These are phyloP conservation scores for Alternaria alternata DNA, from an alignment of 2,329 filamentous ascomycete species.

Conservation along the genomic window DNA sequence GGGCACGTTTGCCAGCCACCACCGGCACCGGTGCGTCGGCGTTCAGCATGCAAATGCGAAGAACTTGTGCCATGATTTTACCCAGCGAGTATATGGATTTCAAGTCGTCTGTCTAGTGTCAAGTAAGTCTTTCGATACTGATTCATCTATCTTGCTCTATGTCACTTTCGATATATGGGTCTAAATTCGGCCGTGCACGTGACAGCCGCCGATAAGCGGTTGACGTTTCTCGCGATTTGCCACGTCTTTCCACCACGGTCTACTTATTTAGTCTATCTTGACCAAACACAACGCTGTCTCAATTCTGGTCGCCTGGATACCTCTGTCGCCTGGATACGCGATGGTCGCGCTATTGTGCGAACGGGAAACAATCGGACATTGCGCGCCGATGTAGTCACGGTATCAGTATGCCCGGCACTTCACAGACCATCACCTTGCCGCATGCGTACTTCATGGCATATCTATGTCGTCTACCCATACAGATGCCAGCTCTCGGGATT, in stretches of 20 bases:
- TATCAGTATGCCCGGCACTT: neutral
- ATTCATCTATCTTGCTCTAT: neutral
- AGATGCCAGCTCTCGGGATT: neutral
- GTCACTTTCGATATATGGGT: neutral
- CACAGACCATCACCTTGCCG: neutral
- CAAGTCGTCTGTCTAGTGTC: neutral
- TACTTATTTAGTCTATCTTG: neutral
- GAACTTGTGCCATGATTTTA: conserved; percentile 2
- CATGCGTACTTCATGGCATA: neutral
- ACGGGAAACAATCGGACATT: neutral
- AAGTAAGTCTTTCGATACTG: neutral
- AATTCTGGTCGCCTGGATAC: neutral
- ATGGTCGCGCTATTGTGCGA: neutral
- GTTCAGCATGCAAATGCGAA: conserved; percentile 41
- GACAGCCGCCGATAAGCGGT: conserved; percentile 18
- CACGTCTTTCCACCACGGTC: neutral
- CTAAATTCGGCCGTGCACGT: conserved; percentile 11
- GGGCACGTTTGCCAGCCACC: conserved; percentile 25
- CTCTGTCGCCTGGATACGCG: no score
- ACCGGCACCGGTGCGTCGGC: conserved; percentile 40
- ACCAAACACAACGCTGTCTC: neutral
- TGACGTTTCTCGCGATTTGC: neutral
- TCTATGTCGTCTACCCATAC: neutral
- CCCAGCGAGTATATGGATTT: neutral
- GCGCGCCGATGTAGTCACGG: neutral